phyloP scores from a whole-genome alignment of 192 early-diverging fungal genomes.

The Backusella westeae region DNA sequence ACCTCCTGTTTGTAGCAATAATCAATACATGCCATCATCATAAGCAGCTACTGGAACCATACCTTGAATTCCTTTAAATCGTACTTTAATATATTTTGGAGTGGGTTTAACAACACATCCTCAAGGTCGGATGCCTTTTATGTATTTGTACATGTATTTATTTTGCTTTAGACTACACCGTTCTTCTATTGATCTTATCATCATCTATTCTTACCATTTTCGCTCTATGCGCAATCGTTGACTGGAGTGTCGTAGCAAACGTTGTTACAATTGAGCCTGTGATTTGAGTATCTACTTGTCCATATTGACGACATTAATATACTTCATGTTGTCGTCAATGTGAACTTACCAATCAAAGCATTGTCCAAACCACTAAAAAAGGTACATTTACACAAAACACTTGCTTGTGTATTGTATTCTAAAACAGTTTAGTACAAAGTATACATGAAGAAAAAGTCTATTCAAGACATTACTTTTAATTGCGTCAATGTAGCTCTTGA shows the following conservation, averaged over 20 bases:
- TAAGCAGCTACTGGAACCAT: background rate
- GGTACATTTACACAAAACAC: constrained; percentile 24
- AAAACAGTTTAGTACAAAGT: background rate
- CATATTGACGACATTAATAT: no score
- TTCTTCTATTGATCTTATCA: background rate
- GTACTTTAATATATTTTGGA: constrained; percentile 55
- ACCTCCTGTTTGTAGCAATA: constrained; percentile 29
- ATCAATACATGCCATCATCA: background rate
- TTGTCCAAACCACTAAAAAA: constrained; percentile 16
- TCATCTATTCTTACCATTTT: constrained; percentile 36
- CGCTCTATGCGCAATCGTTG: constrained; percentile 42
- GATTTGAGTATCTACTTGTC: constrained; percentile 12
- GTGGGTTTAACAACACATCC: constrained; percentile 55
- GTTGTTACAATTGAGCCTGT: constrained; percentile 42
- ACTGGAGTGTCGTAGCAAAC: constrained; percentile 46
- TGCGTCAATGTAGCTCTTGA: constrained; percentile 38
- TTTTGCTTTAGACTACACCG: background rate
- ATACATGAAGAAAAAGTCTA: background rate
- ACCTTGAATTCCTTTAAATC: constrained; percentile 69
- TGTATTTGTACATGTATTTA: background rate
- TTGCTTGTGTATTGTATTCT: constrained; percentile 37
- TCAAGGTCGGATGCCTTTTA: constrained; percentile 52
- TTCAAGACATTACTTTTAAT: constrained; percentile 27
- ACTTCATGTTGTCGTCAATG: background rate
- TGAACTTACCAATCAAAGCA: constrained; percentile 31